Base-by-base conservation (phyloP, 2,329 filamentous ascomycete genomes). In the Metarhizium humberi region DNA sequence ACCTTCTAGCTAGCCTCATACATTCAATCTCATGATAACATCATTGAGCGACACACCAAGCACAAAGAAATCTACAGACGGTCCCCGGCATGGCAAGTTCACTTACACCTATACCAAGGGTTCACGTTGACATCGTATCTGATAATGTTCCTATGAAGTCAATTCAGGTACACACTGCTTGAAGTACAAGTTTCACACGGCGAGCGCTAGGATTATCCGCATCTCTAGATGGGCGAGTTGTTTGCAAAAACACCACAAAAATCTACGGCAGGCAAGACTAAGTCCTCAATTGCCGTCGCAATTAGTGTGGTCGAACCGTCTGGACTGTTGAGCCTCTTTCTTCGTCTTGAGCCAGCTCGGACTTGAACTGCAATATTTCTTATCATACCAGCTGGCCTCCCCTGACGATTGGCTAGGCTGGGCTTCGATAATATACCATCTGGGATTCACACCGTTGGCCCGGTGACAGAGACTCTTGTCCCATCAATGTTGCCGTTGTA, bases 281-380 rank as follows among this genome's bases (percentile, higher is more conserved):
- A 50, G 50, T 7, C 56, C 50, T 36, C 45, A 25, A 14, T 45
- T 43, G 36, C n/a, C 7, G 49, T 55, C 30, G 14, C 16, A 38
- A 14, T 50, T 4, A 10, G 54, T 0, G 38, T 50, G 20, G 20
- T 51, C 40, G 25, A 56, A 54, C 10, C 47, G 38, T 8, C 3
- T 34, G 2, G 4, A 18, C 6, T 4, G 42, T 11, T 29, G 18
- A 11, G 40, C 32, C 30, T 40, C 18, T 30, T 53, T 29, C 34
- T 63, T 48, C 18, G 34, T 63, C 50, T 51, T 54, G 1, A 73
- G 61, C 72, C 72, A 74, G 58, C 55, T 74, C 71, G 0, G 72
- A 71, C 25, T 61, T 52, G 48, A 73, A 75, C 0, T 56, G 47
- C 38, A 34, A 59, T 50, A 55, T 58, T 42, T 60, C 64, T n/a